Evolutionary conservation across 331 rosid species (phyloP).

Genomic region (Cydonia oblonga): DNA sequence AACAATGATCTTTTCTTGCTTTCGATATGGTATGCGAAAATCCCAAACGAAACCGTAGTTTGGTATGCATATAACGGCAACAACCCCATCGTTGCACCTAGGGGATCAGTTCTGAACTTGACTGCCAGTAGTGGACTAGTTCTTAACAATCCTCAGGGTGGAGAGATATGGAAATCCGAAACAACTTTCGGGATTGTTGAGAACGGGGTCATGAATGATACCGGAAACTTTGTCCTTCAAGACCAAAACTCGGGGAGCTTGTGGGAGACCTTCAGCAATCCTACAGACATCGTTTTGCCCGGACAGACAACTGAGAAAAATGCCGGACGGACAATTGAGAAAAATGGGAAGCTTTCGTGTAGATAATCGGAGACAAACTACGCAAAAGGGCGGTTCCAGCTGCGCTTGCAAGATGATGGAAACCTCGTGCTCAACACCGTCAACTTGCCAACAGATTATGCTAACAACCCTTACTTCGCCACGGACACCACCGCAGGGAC

Average conservation of each 20-base stretch:
- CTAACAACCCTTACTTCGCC: neutral
- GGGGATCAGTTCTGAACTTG: neutral
- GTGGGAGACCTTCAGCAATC: neutral
- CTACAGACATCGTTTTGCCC: neutral
- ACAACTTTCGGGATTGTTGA: neutral
- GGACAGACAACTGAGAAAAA: neutral
- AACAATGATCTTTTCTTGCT: neutral
- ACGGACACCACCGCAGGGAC: neutral
- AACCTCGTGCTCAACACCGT: constrained; percentile 7
- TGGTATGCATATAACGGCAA: neutral
- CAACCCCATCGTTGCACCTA: neutral
- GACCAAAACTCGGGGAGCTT: neutral
- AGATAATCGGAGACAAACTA: neutral
- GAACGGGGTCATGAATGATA: neutral
- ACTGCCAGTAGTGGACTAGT: neutral
- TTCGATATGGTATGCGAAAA: neutral
- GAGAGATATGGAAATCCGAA: neutral
- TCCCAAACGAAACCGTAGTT: neutral
- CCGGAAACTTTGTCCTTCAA: neutral
- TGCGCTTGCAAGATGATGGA: neutral
- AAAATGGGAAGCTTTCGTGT: neutral
- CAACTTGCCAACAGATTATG: neutral
- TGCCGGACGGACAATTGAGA: neutral
- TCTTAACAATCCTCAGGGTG: neutral
- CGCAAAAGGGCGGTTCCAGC: constrained; percentile 1